Base-by-base conservation (phyloP, 345 rosid species). In the Gossypium ekmanianum region DNA sequence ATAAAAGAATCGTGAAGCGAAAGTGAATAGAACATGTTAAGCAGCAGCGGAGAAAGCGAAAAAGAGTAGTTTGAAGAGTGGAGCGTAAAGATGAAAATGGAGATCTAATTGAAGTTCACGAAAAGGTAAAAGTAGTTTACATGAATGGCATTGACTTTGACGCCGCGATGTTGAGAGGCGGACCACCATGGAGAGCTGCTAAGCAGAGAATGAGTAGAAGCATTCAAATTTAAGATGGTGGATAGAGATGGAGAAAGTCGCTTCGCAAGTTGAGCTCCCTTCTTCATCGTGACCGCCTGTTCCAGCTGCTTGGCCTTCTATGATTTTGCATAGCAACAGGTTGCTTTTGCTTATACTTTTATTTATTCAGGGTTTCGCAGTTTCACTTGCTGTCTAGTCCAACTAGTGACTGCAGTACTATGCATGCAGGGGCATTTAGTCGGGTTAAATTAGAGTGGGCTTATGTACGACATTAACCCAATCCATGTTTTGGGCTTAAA, bases 81-180 rank as follows among this genome's bases (percentile, higher is more conserved):
- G 7, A n/a, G 67, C n/a, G 24, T 14, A 18, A 62, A 8, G 11
- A 61, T 27, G 62, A 14, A 58, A 29, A 22, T 22, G 43, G 20
- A 61, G 44, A 61, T 27, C 8, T 7, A 61, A 61, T 14, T 16
- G 11, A 27, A 61, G 66, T 16, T 63, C 18, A 3, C 7, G 55
- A 64, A 45, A 22, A 47, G 48, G 14, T 22, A 45, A 45, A 7
- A 11, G 9, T 7, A 41, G 26, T 61, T 64, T 51, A 91, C 98
- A 68, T 88, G 89, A 77, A 87, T 87, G n/a, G 98, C 98, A 72
- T 89, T 88, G 69, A 90, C 89, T 76, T 84, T 92, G 73, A 84
- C 88, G 43, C 93, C 94, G 11, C 98, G 95, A 61, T 78, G 83
- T 76, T 90, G 98, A 74, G 71, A 20, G 34, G 78, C 73, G 54